A percentile compares a stretch with the other conserved stretches of the same genome.
phyloP scores from a whole-genome alignment of 345 rosid species.

The Ailanthus altissimus region DNA sequence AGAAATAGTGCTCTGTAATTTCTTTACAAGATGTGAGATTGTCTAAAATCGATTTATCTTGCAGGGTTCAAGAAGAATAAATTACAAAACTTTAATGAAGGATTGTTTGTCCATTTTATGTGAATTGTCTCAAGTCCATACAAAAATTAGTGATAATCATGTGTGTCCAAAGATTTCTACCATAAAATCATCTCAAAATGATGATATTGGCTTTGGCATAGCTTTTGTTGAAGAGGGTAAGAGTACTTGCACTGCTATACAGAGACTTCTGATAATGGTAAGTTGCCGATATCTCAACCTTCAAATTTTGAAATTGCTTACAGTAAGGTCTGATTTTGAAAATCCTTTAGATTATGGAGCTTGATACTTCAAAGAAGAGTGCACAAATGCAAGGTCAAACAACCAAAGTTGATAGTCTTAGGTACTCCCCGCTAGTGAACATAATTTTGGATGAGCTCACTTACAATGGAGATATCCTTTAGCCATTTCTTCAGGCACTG shows the following conservation, averaged over 20 bases:
- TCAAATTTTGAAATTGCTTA: slow-evolving; percentile 9
- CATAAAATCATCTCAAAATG: slow-evolving; percentile 32
- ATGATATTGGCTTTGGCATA: slow-evolving; percentile 31
- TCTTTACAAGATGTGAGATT: not conserved
- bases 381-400: slow-evolving; percentile 61
- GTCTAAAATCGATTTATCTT: slow-evolving; percentile 19
- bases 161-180: slow-evolving; percentile 21
- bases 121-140: slow-evolving; percentile 38
- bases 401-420: slow-evolving; percentile 71
- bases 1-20: not conserved
- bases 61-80: slow-evolving; percentile 78
- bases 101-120: slow-evolving; percentile 61
- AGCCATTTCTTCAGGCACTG: slow-evolving; percentile 67
- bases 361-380: slow-evolving; percentile 67
- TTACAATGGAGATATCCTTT: slow-evolving; percentile 52
- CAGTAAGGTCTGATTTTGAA: slow-evolving; percentile 14
- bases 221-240: slow-evolving; percentile 53
- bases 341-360: slow-evolving; percentile 68
- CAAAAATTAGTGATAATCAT: slow-evolving; percentile 17
- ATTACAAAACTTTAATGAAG: slow-evolving; percentile 62
- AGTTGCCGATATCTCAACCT: slow-evolving; percentile 11
- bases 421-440: slow-evolving; percentile 70
- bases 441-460: slow-evolving; percentile 72
- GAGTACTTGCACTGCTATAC: slow-evolving; percentile 49
- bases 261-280: slow-evolving; percentile 66